These are phyloP conservation scores for Cardamine resedifolia DNA, from an alignment of 345 rosid genomes.

Conservation along the genomic window DNA sequence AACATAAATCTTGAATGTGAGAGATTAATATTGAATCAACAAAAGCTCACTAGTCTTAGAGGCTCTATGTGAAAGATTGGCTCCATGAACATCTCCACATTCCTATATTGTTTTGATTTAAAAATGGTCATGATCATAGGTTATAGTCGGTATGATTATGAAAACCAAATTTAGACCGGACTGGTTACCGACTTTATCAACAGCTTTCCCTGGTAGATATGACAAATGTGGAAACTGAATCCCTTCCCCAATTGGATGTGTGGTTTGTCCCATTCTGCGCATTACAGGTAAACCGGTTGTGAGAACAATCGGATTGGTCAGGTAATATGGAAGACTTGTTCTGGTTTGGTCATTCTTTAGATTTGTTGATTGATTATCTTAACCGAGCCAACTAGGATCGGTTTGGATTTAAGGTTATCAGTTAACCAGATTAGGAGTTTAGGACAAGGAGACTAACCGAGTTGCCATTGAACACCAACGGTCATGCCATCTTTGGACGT, in stretches of 20 bases:
- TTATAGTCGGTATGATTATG: background rate
- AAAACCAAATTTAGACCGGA: background rate
- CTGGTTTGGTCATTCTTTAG: background rate
- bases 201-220: slow-evolving; percentile 64
- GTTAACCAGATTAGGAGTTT: slow-evolving; percentile 3
- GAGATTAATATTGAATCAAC: background rate
- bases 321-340: background rate
- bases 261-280: slow-evolving; percentile 61
- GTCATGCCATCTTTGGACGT: slow-evolving; percentile 63
- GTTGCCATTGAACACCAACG: slow-evolving; percentile 65
- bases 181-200: slow-evolving; percentile 51
- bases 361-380: background rate
- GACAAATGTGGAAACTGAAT: slow-evolving; percentile 66
- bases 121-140: slow-evolving; percentile 3
- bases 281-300: background rate
- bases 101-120: slow-evolving; percentile 44
- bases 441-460: slow-evolving; percentile 46
- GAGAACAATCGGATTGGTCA: background rate
- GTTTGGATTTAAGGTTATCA: background rate
- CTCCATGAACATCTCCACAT: slow-evolving; percentile 80
- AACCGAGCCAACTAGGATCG: background rate
- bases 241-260: slow-evolving; percentile 73
- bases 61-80: slow-evolving; percentile 66
- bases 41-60: slow-evolving; percentile 57
- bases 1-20: slow-evolving; percentile 3